These are phyloP conservation scores for Noccaea bulbosa DNA, from an alignment of 345 rosid genomes.

Conservation along the genomic window DNA sequence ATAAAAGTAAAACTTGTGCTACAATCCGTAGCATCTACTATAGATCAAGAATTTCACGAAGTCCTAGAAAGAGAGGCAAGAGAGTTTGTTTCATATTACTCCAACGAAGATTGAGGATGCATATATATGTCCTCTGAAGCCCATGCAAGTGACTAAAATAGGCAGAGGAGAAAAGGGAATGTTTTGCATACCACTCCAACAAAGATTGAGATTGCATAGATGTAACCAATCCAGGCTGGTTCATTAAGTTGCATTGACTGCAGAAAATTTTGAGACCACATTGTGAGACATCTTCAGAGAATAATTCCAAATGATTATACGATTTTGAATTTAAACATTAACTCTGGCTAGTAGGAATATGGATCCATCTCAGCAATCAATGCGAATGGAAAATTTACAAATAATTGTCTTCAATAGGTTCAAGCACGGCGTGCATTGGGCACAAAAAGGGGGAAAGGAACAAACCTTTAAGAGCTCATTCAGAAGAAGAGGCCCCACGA, in stretches of 20 bases:
- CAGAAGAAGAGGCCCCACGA: slow-evolving; percentile 90
- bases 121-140: slow-evolving; percentile 52
- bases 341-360: slow-evolving; percentile 4
- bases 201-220: slow-evolving; percentile 89
- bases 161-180: slow-evolving; percentile 26
- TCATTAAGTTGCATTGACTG: slow-evolving; percentile 98
- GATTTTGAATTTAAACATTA: slow-evolving; percentile 6
- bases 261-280: slow-evolving; percentile 41
- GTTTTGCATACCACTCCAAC: slow-evolving; percentile 86
- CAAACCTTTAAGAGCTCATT: slow-evolving; percentile 85
- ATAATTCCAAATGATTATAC: slow-evolving; percentile 24
- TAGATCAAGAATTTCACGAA: slow-evolving; percentile 3
- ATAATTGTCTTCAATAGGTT: slow-evolving; percentile 20
- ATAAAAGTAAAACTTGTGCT: slow-evolving; percentile 8
- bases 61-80: slow-evolving; percentile 2
- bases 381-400: slow-evolving; percentile 6
- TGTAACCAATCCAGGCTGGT: slow-evolving; percentile 93
- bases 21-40: slow-evolving; percentile 18
- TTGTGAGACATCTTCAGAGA: slow-evolving; percentile 32
- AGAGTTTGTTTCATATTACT: slow-evolving; percentile 17
- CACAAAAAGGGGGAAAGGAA: slow-evolving; percentile 12
- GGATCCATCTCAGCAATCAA: slow-evolving; percentile 3
- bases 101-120: slow-evolving; percentile 1
- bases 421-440: slow-evolving; percentile 14
- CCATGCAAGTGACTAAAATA: slow-evolving; percentile 16